These are phyloP conservation scores for Antrodiella citrinella DNA, from an alignment of 768 basidiomycete genomes.

Conservation along the genomic window DNA sequence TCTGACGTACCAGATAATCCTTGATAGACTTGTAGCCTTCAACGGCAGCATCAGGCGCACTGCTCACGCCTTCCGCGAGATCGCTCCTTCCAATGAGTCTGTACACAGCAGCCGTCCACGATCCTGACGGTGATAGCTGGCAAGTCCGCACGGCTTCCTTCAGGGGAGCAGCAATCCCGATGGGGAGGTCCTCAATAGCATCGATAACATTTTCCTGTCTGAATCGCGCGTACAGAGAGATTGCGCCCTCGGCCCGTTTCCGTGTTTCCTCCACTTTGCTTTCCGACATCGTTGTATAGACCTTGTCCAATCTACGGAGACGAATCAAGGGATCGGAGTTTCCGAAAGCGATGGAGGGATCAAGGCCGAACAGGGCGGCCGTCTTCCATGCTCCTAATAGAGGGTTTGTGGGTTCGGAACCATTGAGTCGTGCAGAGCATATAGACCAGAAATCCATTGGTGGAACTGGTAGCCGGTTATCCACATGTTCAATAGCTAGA, in stretches of 20 bases:
- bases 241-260: slow-evolving; percentile 59
- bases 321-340: slow-evolving; percentile 48
- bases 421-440: slow-evolving; percentile 45
- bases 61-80: slow-evolving; percentile 54
- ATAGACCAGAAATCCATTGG: slow-evolving; percentile 72
- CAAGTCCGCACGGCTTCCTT: slow-evolving; percentile 81
- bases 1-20: slow-evolving; percentile 44
- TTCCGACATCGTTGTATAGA: slow-evolving; percentile 58
- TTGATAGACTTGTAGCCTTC: slow-evolving; percentile 52
- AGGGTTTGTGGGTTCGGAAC: slow-evolving; percentile 61
- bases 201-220: slow-evolving; percentile 29
- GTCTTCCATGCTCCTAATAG: slow-evolving; percentile 30
- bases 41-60: slow-evolving; percentile 34
- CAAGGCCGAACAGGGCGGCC: slow-evolving; percentile 38
- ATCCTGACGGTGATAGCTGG: slow-evolving; percentile 65
- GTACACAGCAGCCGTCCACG: slow-evolving; percentile 69
- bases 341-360: slow-evolving; percentile 55
- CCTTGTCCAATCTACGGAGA: slow-evolving; percentile 42
- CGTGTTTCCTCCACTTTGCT: slow-evolving; percentile 39
- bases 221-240: slow-evolving; percentile 38
- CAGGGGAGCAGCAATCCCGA: slow-evolving; percentile 71
- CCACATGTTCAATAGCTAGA: slow-evolving; percentile 33
- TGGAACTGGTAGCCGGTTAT: slow-evolving; percentile 67
- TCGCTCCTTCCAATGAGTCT: slow-evolving; percentile 67
- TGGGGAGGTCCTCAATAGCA: slow-evolving; percentile 48